These are phyloP conservation scores for Phytophthora colocasiae DNA, from an alignment of 352 stramenopile species.

Conservation along the genomic window DNA sequence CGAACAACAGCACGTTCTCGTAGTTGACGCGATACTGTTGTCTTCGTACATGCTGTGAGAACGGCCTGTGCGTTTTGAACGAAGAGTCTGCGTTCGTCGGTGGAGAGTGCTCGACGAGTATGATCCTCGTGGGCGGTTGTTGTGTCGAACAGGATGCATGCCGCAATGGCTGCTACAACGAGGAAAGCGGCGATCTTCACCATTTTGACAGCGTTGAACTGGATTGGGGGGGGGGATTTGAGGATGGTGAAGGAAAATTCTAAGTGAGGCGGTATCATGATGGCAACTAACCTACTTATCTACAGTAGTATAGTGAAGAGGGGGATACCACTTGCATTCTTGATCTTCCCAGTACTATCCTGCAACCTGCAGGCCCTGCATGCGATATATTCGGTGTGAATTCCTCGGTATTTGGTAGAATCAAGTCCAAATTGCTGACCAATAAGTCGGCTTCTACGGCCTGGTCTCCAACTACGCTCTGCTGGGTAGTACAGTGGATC, in stretches of 20 bases:
- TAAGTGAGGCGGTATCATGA: background rate
- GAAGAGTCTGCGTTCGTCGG: slow-evolving; percentile 21
- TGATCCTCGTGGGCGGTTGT: slow-evolving; percentile 11
- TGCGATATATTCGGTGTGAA: no score
- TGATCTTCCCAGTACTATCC: no score
- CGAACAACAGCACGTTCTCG: slow-evolving; percentile 23
- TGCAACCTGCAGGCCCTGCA: no score
- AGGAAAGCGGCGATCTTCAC: slow-evolving; percentile 16
- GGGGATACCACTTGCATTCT: no score
- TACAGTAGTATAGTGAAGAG: no score
- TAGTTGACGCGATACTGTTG: slow-evolving; percentile 10
- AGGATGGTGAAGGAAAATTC: background rate
- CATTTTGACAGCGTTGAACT: slow-evolving; percentile 3
- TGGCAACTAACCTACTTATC: no score
- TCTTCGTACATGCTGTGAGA: slow-evolving; percentile 10
- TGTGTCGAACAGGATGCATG: background rate
- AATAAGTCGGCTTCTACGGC: no score
- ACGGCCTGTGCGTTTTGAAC: slow-evolving; percentile 7
- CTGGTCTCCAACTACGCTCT: slow-evolving; percentile 1
- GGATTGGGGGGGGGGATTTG: background rate
- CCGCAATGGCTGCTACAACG: slow-evolving; percentile 10
- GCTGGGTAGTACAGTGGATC: slow-evolving; percentile 1
- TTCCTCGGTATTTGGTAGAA: no score
- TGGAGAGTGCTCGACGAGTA: slow-evolving; percentile 5
- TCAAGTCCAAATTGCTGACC: no score